Percentiles rank a stretch among this genome's conserved stretches.
Conservation (phyloP, 2,329 filamentous ascomycete species). For the Pochonia chlamydosporia region DNA sequence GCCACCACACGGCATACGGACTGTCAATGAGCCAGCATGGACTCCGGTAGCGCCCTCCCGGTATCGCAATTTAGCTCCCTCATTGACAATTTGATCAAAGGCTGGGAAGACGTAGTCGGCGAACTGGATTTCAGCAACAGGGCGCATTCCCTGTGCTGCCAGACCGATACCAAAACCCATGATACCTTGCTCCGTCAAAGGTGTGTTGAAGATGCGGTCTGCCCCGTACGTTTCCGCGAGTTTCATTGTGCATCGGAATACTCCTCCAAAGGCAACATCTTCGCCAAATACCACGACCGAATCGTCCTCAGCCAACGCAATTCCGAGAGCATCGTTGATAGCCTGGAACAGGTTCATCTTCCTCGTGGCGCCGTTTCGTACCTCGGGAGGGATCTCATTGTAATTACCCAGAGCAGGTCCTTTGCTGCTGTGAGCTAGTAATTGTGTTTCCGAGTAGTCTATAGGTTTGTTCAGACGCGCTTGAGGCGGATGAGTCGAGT, state of each 20-base stretch:
- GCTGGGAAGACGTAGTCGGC: constrained; percentile 92
- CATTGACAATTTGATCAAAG: constrained; percentile 91
- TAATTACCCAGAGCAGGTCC: constrained; percentile 55
- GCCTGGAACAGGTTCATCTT: constrained; percentile 92
- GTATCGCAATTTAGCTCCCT: constrained; percentile 84
- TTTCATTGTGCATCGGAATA: constrained; percentile 92
- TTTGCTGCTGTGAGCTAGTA: constrained; percentile 76
- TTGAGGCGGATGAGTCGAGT: constrained; percentile 53
- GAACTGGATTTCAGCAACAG: constrained; percentile 92
- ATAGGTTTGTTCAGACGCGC: constrained; percentile 75
- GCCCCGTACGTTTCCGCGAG: constrained; percentile 81
- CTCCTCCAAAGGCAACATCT: constrained; percentile 93
- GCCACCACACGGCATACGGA: constrained; percentile 84
- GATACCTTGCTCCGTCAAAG: constrained; percentile 89
- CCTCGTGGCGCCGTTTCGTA: constrained; percentile 66
- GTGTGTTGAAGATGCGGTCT: constrained; percentile 93
- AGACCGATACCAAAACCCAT: constrained; percentile 88
- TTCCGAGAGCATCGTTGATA: constrained; percentile 82
- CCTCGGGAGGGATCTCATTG: constrained; percentile 62
- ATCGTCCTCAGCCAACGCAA: constrained; percentile 76
- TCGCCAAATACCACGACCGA: constrained; percentile 90
- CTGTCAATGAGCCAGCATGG: constrained; percentile 71
- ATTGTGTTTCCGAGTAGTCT: constrained; percentile 76
- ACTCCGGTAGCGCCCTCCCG: constrained; percentile 55
- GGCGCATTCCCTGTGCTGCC: constrained; percentile 85